A percentile compares a stretch with the other conserved stretches of the same genome.
Conservation (phyloP, 2,329 filamentous ascomycete species). For the Chaetomiaceae sp. region DNA sequence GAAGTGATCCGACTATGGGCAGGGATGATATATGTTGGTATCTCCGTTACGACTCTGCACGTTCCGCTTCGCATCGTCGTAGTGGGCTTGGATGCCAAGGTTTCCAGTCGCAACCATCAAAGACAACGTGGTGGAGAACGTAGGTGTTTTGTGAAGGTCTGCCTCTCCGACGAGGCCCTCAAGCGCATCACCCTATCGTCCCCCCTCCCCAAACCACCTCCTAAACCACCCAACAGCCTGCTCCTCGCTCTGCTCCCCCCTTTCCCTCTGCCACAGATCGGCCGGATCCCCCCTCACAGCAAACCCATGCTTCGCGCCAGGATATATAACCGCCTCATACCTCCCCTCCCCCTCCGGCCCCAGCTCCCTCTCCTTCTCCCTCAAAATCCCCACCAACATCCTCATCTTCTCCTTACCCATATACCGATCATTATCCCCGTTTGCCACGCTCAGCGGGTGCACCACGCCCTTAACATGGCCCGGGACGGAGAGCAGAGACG, state of each 20-base stretch:
- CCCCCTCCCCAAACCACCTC: slow-evolving; percentile 12
- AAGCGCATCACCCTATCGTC: not conserved
- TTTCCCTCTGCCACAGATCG: slow-evolving; percentile 31
- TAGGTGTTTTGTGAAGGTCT: no score
- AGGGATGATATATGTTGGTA: no score
- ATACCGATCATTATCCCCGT: slow-evolving; percentile 36
- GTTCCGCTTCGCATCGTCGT: no score
- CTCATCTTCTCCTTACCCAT: slow-evolving; percentile 28
- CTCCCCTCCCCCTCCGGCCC: slow-evolving; percentile 15
- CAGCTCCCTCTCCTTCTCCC: slow-evolving; percentile 22
- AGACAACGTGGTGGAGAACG: no score
- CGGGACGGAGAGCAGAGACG: slow-evolving; percentile 37
- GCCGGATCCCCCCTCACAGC: slow-evolving; percentile 33
- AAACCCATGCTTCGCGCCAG: slow-evolving; percentile 40
- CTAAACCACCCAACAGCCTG: slow-evolving; percentile 37
- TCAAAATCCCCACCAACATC: slow-evolving; percentile 28
- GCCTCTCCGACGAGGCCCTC: no score
- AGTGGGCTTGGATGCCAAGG: no score
- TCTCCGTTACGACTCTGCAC: no score
- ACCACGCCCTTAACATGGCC: slow-evolving; percentile 35
- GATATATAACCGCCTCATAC: slow-evolving; percentile 32
- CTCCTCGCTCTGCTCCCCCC: slow-evolving; percentile 33
- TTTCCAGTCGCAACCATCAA: no score
- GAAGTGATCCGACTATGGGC: no score
- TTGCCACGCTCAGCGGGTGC: slow-evolving; percentile 35